phyloP scores from a whole-genome alignment of 176 grass and related monocot species.

The Lolium perenne region DNA sequence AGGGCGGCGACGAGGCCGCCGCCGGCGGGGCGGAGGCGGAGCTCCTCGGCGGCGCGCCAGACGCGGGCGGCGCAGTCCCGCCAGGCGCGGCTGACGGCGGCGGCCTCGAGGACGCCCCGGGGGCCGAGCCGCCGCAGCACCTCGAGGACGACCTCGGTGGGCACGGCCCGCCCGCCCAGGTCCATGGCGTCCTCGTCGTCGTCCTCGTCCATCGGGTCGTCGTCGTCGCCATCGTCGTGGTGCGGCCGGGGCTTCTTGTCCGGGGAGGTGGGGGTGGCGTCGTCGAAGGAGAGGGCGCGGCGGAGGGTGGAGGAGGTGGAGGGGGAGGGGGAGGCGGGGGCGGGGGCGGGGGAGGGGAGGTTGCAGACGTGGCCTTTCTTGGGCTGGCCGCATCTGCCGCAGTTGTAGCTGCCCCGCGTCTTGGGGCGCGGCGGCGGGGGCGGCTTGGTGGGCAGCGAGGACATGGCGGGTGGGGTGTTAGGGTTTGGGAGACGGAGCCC shows the following conservation, averaged over 20 bases:
- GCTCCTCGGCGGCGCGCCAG: constrained; percentile 80
- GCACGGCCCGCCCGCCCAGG: constrained; percentile 37
- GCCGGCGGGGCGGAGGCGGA: constrained; percentile 60
- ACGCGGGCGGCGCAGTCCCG: constrained; percentile 73
- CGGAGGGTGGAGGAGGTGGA: constrained; percentile 48
- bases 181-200: neutral
- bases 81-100: constrained; percentile 74
- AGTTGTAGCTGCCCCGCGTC: constrained; percentile 95
- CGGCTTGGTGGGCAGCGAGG: constrained; percentile 34
- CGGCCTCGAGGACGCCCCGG: constrained; percentile 51
- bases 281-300: constrained; percentile 67
- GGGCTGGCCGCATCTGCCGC: constrained; percentile 86
- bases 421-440: constrained; percentile 54
- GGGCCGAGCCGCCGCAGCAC: constrained; percentile 59
- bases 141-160: constrained; percentile 46
- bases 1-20: constrained; percentile 58
- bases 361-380: constrained; percentile 94
- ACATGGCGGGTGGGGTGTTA: constrained; percentile 21
- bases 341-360: neutral
- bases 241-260: constrained; percentile 41
- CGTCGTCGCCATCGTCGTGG: neutral
- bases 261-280: constrained; percentile 41
- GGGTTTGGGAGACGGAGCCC: constrained; percentile 35
- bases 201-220: neutral
- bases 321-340: constrained; percentile 36